A percentile compares a stretch with the other conserved stretches of the same genome.
These are phyloP conservation scores for Aspergillus bombycis DNA, from an alignment of 2,329 filamentous ascomycete species.

Conservation along the genomic window DNA sequence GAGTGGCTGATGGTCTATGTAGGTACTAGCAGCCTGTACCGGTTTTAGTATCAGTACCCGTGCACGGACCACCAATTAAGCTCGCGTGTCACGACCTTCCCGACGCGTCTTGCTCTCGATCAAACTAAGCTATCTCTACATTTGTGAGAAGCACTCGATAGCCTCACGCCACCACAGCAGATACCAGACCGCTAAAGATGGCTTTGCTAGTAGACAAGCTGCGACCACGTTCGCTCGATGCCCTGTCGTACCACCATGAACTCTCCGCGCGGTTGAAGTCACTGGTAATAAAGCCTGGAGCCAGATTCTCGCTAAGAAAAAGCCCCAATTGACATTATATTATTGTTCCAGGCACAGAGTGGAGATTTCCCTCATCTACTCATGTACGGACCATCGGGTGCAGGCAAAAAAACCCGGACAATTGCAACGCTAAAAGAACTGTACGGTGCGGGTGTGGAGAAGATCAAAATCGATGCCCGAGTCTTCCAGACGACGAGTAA, in stretches of 20 bases:
- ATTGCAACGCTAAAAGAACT: conserved; percentile 94
- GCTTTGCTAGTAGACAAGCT: conserved; percentile 68
- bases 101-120: conserved; percentile 35
- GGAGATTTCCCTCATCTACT: conserved; percentile 97
- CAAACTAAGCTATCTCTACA: conserved; percentile 13
- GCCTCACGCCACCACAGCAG: background rate
- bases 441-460: conserved; percentile 95
- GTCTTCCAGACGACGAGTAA: conserved; percentile 95
- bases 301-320: background rate
- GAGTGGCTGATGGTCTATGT: background rate
- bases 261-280: conserved; percentile 85
- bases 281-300: conserved; percentile 60
- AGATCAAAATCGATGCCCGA: conserved; percentile 98
- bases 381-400: conserved; percentile 93
- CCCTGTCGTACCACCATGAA: conserved; percentile 83
- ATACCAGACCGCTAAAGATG: conserved; percentile 48
- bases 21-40: too few species aligned
- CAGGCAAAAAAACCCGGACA: conserved; percentile 96
- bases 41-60: too few species aligned
- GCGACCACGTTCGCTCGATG: conserved; percentile 53
- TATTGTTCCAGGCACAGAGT: conserved; percentile 76
- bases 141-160: background rate
- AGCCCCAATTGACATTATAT: background rate
- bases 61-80: conserved; percentile 45
- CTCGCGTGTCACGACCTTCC: conserved; percentile 34